Percentiles rank a stretch among this genome's conserved stretches.
phyloP scores from a whole-genome alignment of 2,329 filamentous ascomycete genomes.

The Furcasterigmium sp. region DNA sequence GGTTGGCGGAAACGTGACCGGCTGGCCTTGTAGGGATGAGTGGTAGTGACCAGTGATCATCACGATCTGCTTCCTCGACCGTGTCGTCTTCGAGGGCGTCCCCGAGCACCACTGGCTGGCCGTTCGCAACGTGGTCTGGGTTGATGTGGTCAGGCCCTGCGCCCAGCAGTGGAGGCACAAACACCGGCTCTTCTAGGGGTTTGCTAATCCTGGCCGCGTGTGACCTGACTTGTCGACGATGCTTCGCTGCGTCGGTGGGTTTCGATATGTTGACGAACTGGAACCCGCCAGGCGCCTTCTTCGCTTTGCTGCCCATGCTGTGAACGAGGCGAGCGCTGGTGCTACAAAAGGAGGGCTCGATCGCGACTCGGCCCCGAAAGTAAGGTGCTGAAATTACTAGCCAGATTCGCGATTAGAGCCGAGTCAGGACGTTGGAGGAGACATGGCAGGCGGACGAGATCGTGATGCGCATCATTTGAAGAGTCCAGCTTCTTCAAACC shows the following conservation, averaged over 20 bases:
- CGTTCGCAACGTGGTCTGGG: not conserved
- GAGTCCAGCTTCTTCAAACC: too few relatives aligned
- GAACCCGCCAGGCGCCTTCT: slow-evolving; percentile 4
- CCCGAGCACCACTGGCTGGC: too few relatives aligned
- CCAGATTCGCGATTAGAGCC: too few relatives aligned
- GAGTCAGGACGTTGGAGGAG: too few relatives aligned
- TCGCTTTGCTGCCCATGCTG: not conserved
- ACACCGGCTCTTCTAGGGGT: slow-evolving; percentile 1
- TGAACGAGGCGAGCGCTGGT: not conserved
- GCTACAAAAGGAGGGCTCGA: too few relatives aligned
- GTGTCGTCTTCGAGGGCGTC: not conserved
- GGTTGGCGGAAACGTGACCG: not conserved
- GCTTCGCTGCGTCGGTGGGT: slow-evolving; percentile 7
- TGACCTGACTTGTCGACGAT: slow-evolving; percentile 12
- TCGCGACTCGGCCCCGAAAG: too few relatives aligned
- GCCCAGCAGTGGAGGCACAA: not conserved
- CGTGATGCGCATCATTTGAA: too few relatives aligned
- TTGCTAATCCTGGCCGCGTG: slow-evolving; percentile 14
- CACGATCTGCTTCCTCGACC: too few relatives aligned
- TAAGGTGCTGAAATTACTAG: too few relatives aligned
- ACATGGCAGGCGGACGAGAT: too few relatives aligned
- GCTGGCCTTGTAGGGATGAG: not conserved
- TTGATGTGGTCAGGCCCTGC: not conserved
- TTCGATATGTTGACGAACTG: slow-evolving; percentile 14
- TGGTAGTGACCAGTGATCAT: too few relatives aligned